phyloP scores from a whole-genome alignment of 2,329 filamentous ascomycete species.

The Verticillium alfalfae region DNA sequence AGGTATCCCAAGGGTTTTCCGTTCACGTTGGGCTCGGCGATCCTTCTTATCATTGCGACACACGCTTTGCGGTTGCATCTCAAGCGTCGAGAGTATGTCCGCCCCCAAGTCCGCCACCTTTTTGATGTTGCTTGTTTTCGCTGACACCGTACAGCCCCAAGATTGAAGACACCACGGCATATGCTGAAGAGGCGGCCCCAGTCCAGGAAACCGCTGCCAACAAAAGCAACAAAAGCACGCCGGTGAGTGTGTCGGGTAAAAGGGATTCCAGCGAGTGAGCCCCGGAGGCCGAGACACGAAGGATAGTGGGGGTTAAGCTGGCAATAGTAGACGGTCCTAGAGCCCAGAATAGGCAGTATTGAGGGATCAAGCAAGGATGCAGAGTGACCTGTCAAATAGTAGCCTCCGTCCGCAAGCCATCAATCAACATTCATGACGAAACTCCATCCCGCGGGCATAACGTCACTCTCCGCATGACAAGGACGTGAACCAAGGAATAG shows the following conservation, averaged over 20 bases:
- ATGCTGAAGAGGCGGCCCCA: not conserved
- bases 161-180: not conserved
- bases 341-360: not conserved
- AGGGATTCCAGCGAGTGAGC: not conserved
- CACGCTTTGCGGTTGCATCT: conserved; percentile 16
- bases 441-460: not conserved
- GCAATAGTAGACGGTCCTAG: not conserved
- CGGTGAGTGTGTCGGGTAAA: not conserved
- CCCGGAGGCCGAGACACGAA: not conserved
- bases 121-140: too few species aligned
- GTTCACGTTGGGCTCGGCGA: conserved; percentile 26
- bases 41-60: conserved; percentile 18
- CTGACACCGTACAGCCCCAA: not conserved
- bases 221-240: not conserved
- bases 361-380: not conserved
- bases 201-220: not conserved
- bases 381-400: not conserved
- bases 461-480: not conserved
- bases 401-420: not conserved
- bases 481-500: not conserved
- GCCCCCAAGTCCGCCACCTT: not conserved
- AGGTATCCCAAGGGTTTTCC: conserved; percentile 35
- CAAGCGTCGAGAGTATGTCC: conserved; percentile 16
- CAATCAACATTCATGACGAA: not conserved
- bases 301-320: not conserved